Base-by-base conservation (phyloP, 116 monocot species). In the Dioscorea cayenensis region DNA sequence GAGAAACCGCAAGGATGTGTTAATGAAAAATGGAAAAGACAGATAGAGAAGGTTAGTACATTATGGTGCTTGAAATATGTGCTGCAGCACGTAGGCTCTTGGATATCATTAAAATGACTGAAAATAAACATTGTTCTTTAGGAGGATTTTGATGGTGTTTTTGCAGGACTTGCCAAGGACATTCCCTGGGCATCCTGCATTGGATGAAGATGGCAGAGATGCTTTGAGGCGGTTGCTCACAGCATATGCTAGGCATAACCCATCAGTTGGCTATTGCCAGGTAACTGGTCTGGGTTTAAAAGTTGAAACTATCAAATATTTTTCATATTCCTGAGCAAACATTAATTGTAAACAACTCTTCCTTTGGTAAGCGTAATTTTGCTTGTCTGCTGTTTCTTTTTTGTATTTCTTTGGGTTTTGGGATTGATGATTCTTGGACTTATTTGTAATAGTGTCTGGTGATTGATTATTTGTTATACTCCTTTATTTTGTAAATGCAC, bases 191-290 rank as follows among this genome's bases (percentile, higher is more conserved):
- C 96, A 96, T 77, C 96, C 96, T 78, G 90, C 92, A 36, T 81
- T 96, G 71, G 92, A 96, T 76, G 88, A 90, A 65, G 86, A 92
- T 83, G 96, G 96, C 23, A 82, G 96, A 79, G 84, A 90, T 84
- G 96, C 93, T 75, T 82, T 96, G 72, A 87, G 96, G 73, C 85
- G 90, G 32, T 75, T 96, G 49, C 87, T 96, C n/a, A 96, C 92
- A 18, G 96, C 96, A 73, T 96, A 96, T 83, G 96, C 96, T 79
- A 75, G 92, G 51, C 90, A 96, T 77, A 92, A 92, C 82, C 96
- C 96, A 75, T 92, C 83, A 27, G 96, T 96, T 80, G 96, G 96
- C 4, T 96, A 96, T 51, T 96, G 96, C 73, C 96, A 96, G 96
- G 96, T 96, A 79, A 14, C 50, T 51, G 18, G 9, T n/a, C 22